Evolutionary conservation across 306 rosid species (phyloP).

Genomic region (Sindora glabra): DNA sequence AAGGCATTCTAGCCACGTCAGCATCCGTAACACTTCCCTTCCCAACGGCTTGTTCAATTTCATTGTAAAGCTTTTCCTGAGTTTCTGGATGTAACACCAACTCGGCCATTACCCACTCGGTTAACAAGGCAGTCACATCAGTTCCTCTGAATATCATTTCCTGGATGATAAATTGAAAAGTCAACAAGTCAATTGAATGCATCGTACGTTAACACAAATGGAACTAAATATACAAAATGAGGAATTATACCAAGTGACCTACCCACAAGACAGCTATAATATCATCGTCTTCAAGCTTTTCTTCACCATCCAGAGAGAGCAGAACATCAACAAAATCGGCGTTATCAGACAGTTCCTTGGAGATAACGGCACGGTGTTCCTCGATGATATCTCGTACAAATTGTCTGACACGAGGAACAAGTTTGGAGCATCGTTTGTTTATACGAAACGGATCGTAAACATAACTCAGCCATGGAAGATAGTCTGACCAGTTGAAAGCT

Average conservation of each 20-base stretch:
- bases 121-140: constrained; percentile 41
- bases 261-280: constrained; percentile 61
- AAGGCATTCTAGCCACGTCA: constrained; percentile 34
- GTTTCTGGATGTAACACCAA: constrained; percentile 18
- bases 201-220: too few species aligned
- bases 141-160: constrained; percentile 62
- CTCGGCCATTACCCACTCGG: constrained; percentile 62
- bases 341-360: constrained; percentile 10
- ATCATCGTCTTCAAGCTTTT: constrained; percentile 38
- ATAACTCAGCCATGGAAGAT: constrained; percentile 37
- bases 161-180: not conserved
- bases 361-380: constrained; percentile 22
- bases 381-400: constrained; percentile 29
- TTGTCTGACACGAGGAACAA: constrained; percentile 36
- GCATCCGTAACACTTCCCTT: constrained; percentile 25
- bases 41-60: constrained; percentile 16
- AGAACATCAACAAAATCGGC: constrained; percentile 49
- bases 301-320: constrained; percentile 39
- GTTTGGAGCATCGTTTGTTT: constrained; percentile 28
- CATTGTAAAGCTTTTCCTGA: constrained; percentile 26
- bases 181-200: not conserved
- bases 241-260: too few species aligned
- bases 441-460: constrained; percentile 35
- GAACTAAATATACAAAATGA: too few species aligned
- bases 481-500: constrained; percentile 46